Evolutionary conservation across 2,329 filamentous ascomycete genomes (phyloP), one percentile per base, ranked within the genome.

Genomic region (Alternaria viburni): DNA sequence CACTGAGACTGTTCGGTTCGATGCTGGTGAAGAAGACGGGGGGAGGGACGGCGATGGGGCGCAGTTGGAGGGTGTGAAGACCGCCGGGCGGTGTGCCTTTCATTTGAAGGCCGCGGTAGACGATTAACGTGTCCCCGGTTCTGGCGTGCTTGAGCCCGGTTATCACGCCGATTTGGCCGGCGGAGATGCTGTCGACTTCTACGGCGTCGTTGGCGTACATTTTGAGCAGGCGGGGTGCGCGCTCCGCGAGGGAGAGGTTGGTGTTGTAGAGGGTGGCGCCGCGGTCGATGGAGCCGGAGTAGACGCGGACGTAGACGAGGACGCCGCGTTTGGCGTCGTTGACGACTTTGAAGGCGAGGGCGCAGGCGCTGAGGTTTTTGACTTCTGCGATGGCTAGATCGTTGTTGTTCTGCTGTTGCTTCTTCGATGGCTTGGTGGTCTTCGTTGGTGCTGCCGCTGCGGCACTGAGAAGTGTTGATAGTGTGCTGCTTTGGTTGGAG

Each of bases 1-100:
- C 93, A 30, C 90, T 87, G 30, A 92, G 83, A 71, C 92, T 90
- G 69, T 93, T 82, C 17, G 89, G 93, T 68, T 98, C 95, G 26
- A 98, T 90, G 64, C 94, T 93, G n/a, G 96, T 90, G 79, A 98
- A 99, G 75, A 97, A 97, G 0, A 99, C 96, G 0, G 96, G 93
- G 0, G 96, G 93, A 1, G 96, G 95, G 0, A 97, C 92, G 62
- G 92, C 88, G 26, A 97, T 96, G 0, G 96, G 93, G 15, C 93
- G 89, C 36, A 99, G 87, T 74, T 97, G 93, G 15, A 98, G 83
- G 15, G 86, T 89, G 54, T 90, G 89, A 52, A 97, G 82, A 1
- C 88, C 86, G 15, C 89, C 86, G 17, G 91, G 88, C 2, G 93
- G 89, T 0, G 87, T 86, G 7, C 86, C 86, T 75, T 88, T 87